Evolutionary conservation across 371 early-diverging fungal genomes (phyloP), one percentile per base, ranked within the genome.

Genomic region (Encephalitozoon romaleae): DNA sequence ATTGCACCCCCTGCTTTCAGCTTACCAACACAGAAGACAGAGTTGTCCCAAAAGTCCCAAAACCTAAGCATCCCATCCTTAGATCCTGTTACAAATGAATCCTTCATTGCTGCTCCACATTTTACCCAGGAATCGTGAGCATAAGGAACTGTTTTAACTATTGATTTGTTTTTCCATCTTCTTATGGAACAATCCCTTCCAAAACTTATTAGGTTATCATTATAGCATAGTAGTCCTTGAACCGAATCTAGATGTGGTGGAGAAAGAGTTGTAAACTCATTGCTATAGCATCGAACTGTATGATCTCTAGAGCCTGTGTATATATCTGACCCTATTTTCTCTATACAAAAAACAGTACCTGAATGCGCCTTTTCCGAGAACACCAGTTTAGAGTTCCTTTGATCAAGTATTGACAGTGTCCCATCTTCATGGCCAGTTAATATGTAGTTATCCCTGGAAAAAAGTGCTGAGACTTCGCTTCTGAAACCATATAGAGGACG

Each of bases 361-460:
- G 25, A 49, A 65, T 81, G 81, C 5, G 70, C 47, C 26, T 70
- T 73, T 26, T 63, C 51, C 0, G 18, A 42, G 18, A 39, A 25
- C 4, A 74, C 25, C 25, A 39, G 49, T n/a, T 52, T 67, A 21
- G 41, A 45, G 12, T 59, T 65, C 18, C 73, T 69, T 51, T 52
- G 43, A 45, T 79, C 79, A 18, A 70, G 41, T 5, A 67, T 52
- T 51, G 42, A 67, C 9, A 79, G 34, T 21, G 34, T 55, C 9
- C 79, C 80, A 71, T 80, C 70, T 47, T 80, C 80, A 66, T 76
- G 80, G 9, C 80, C 76, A 51, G 72, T 76, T 18, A 34, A 75
- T 38, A 78, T 67, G 9, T 51, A 55, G 51, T 74, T 25, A 23
- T 70, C 64, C 9, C 15, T 2, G 9, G 67, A 70, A 3, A 32